A percentile compares a stretch with the other conserved stretches of the same genome.
Conservation (phyloP, 2,329 filamentous ascomycete genomes). For the Nothophaeocryptopus gaeumannii region DNA sequence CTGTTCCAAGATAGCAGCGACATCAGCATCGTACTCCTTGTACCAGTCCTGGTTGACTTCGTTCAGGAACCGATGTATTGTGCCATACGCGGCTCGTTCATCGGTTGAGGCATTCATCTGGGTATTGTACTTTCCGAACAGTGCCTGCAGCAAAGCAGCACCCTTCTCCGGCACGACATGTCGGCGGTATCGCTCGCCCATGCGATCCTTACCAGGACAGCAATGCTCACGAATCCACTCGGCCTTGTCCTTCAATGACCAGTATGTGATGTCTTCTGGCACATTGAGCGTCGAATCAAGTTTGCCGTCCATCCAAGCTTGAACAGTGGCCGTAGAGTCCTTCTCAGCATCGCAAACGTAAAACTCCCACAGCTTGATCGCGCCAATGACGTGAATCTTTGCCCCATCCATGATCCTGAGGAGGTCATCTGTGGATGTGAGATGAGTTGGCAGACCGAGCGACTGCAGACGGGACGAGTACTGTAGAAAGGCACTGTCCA, state of each 20-base stretch:
- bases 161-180: constrained; percentile 66
- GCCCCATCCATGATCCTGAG: constrained; percentile 78
- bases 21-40: constrained; percentile 83
- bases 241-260: constrained; percentile 59
- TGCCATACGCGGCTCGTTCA: constrained; percentile 54
- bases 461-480: constrained; percentile 62
- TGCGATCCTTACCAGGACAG: constrained; percentile 65
- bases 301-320: constrained; percentile 67
- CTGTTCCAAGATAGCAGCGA: constrained; percentile 80
- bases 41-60: constrained; percentile 86
- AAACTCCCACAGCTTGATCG: constrained; percentile 86
- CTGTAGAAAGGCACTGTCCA: constrained; percentile 71
- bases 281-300: constrained; percentile 54
- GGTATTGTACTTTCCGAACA: constrained; percentile 67
- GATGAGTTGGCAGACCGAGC: constrained; percentile 71
- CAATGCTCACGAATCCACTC: constrained; percentile 67
- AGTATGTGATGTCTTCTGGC: constrained; percentile 54
- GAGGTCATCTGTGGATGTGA: constrained; percentile 70
- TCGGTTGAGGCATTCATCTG: constrained; percentile 50
- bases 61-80: constrained; percentile 63
- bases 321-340: constrained; percentile 65
- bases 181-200: constrained; percentile 78
- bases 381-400: constrained; percentile 74
- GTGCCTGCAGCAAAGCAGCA: constrained; percentile 64
- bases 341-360: constrained; percentile 79